Conservation (phyloP, 2,329 filamentous ascomycete genomes). For the Cladorrhinum sp. region DNA sequence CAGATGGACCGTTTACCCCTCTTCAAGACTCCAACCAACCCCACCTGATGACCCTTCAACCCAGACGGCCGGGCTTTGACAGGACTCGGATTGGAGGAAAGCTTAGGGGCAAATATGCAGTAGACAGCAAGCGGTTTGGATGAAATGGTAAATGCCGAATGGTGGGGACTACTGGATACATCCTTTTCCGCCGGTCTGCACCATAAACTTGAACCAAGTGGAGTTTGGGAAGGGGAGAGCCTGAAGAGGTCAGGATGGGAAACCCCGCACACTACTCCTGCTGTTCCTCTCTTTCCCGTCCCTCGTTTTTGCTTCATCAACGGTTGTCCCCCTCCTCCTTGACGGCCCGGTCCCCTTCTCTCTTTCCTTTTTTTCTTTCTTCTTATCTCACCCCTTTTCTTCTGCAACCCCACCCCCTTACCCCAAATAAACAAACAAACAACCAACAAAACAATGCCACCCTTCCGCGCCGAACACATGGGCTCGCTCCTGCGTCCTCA, state of each 20-base stretch:
- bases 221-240: no score
- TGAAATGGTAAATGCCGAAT: neutral
- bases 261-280: neutral
- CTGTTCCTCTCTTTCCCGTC: no score
- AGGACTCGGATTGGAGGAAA: neutral
- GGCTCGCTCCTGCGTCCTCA: conserved; percentile 37
- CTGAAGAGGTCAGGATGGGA: neutral
- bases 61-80: neutral
- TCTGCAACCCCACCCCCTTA: neutral
- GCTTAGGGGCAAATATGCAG: neutral
- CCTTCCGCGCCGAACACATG: conserved; percentile 37
- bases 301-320: neutral
- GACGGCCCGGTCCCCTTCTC: neutral
- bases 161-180: neutral
- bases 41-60: neutral
- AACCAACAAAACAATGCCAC: no score
- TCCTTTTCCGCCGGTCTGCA: neutral
- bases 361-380: neutral
- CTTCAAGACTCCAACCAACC: neutral
- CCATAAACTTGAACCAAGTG: neutral
- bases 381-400: neutral
- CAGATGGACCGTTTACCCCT: no score
- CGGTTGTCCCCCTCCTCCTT: neutral
- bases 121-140: neutral
- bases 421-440: neutral